A percentile compares a stretch with the other conserved stretches of the same genome.
phyloP scores from a whole-genome alignment of 2,329 filamentous ascomycete genomes.

The Pseudofabraea citricarpa region DNA sequence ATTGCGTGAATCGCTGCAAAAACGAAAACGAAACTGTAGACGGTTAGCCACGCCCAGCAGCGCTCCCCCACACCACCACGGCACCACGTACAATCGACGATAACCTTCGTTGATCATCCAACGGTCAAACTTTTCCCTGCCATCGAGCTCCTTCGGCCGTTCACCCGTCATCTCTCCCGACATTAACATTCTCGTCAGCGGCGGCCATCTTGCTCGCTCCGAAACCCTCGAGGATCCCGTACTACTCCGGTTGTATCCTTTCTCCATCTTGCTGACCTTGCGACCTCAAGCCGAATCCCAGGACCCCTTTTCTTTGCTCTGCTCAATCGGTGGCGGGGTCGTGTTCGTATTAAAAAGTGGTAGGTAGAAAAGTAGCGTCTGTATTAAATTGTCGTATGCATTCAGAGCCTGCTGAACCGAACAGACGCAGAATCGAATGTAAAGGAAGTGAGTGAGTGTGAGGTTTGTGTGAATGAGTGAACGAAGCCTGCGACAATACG shows the following conservation, averaged over 20 bases:
- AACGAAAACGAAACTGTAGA: constrained; percentile 64
- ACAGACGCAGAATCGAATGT: constrained; percentile 17
- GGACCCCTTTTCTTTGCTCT: constrained; percentile 8
- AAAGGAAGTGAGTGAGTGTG: constrained; percentile 6
- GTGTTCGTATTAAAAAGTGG: constrained; percentile 5
- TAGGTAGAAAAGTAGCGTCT: constrained; percentile 7
- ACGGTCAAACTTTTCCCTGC: constrained; percentile 69
- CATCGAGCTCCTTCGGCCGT: constrained; percentile 60
- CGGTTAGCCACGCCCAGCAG: constrained; percentile 23
- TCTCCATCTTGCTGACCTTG: constrained; percentile 17
- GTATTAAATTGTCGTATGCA: constrained; percentile 22
- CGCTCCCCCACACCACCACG: not conserved
- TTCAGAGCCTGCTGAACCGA: constrained; percentile 32
- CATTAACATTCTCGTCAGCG: constrained; percentile 75
- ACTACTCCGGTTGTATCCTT: constrained; percentile 20
- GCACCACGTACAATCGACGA: constrained; percentile 68
- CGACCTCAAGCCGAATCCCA: constrained; percentile 20
- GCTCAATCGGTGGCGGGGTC: constrained; percentile 10
- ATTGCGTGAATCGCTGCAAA: constrained; percentile 71
- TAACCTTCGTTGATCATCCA: constrained; percentile 93
- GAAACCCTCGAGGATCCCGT: constrained; percentile 41
- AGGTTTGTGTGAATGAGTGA: constrained; percentile 18
- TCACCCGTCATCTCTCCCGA: constrained; percentile 79
- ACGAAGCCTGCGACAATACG: constrained; percentile 19
- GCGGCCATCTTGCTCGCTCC: constrained; percentile 77